A percentile compares a stretch with the other conserved stretches of the same genome.
Conservation (phyloP, 2,329 filamentous ascomycete species). For the Neopestalotiopsis sp. region DNA sequence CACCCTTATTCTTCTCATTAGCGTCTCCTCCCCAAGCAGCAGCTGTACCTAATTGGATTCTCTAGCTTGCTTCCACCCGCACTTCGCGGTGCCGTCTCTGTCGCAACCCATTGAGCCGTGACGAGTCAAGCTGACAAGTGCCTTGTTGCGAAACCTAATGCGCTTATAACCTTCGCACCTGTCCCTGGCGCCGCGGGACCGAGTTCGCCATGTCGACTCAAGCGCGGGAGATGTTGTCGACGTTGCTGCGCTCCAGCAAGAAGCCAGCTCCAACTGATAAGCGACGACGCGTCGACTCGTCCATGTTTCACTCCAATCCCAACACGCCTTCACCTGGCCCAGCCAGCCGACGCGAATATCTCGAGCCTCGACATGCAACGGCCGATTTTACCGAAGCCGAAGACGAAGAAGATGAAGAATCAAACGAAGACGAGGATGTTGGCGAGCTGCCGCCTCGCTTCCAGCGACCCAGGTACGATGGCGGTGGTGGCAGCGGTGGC, state of each 20-base stretch:
- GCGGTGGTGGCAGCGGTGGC: slow-evolving; percentile 26
- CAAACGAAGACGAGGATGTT: slow-evolving; percentile 44
- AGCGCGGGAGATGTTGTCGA: slow-evolving; percentile 39
- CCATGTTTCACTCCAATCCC: slow-evolving; percentile 30
- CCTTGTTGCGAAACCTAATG: slow-evolving; percentile 11
- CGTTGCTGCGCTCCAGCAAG: slow-evolving; percentile 35
- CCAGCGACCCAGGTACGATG: slow-evolving; percentile 42
- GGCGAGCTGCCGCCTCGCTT: slow-evolving; percentile 25
- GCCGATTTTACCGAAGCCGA: slow-evolving; percentile 71
- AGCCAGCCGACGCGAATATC: slow-evolving; percentile 38
- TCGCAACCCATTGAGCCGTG: slow-evolving; percentile 10
- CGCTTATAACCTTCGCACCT: slow-evolving; percentile 13
- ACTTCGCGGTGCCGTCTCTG: slow-evolving; percentile 6
- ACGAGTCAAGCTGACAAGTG: slow-evolving; percentile 4
- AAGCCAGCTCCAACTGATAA: slow-evolving; percentile 6
- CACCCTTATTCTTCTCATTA: slow-evolving; percentile 11
- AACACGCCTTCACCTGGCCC: slow-evolving; percentile 34
- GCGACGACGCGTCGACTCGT: slow-evolving; percentile 31
- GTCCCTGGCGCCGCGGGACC: slow-evolving; percentile 20
- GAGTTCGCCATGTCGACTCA: slow-evolving; percentile 32
- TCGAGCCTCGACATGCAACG: slow-evolving; percentile 57
- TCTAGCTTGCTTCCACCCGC: slow-evolving; percentile 16
- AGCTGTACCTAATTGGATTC: neutral
- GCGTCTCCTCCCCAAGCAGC: neutral
- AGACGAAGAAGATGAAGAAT: slow-evolving; percentile 53